Evolutionary conservation across 1,139 yeast genomes (phyloP).

Genomic region (Geotrichum carabidarum): DNA sequence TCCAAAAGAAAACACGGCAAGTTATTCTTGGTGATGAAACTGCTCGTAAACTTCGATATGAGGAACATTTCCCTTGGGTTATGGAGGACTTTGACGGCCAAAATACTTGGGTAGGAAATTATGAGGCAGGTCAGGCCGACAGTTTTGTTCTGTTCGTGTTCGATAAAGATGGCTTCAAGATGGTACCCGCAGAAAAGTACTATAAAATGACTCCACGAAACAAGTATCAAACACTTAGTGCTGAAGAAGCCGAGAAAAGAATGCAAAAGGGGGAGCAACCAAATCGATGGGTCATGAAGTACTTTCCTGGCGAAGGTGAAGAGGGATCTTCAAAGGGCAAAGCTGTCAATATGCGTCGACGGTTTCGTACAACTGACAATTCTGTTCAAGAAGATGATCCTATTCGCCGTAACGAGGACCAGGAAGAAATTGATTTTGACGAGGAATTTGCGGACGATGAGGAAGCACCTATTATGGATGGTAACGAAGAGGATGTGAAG

Average conservation of each 20-base stretch:
- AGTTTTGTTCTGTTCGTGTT: conserved; percentile 80
- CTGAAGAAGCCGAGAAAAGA: conserved; percentile 93
- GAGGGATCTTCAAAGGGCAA: conserved; percentile 20
- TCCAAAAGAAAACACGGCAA: conserved; percentile 81
- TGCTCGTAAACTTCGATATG: conserved; percentile 79
- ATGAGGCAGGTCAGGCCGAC: conserved; percentile 90
- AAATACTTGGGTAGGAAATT: conserved; percentile 92
- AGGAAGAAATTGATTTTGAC: conserved; percentile 89
- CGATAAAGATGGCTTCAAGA: conserved; percentile 81
- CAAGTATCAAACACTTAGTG: conserved; percentile 84
- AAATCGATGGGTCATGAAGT: conserved; percentile 96
- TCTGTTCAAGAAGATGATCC: conserved; percentile 27
- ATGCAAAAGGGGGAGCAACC: conserved; percentile 77
- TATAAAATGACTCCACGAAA: conserved; percentile 91
- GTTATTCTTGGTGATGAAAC: conserved; percentile 73
- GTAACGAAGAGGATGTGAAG: conserved; percentile 91
- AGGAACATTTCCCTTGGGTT: conserved; percentile 97
- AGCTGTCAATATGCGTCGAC: conserved; percentile 25
- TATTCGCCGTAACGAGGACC: conserved; percentile 61
- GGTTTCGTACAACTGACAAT: conserved; percentile 61
- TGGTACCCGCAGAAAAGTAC: conserved; percentile 93
- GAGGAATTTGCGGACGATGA: conserved; percentile 98
- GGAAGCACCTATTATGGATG: conserved; percentile 97
- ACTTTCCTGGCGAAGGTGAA: conserved; percentile 59
- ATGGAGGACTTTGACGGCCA: conserved; percentile 92